Percentiles rank a stretch among this genome's conserved stretches.
Conservation (phyloP, 176 grass and related monocot species). For the Rhynchospora pubera region DNA sequence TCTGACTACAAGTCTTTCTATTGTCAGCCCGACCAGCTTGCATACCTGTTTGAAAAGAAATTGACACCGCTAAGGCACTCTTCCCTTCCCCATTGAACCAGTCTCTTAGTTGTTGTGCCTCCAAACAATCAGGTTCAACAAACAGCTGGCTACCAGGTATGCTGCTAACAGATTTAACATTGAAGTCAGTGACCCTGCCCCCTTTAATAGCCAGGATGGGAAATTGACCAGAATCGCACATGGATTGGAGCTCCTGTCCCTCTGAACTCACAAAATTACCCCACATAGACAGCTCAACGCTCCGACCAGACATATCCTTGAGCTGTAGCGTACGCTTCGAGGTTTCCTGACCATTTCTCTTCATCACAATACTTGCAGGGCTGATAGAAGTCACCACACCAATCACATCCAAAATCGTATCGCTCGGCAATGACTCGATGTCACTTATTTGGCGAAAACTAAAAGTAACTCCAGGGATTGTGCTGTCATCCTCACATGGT, state of each 20-base stretch:
- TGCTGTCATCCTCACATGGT: constrained; percentile 30
- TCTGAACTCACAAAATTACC: constrained; percentile 64
- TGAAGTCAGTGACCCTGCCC: constrained; percentile 45
- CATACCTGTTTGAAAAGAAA: constrained; percentile 34
- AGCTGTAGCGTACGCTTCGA: constrained; percentile 53
- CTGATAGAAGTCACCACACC: constrained; percentile 54
- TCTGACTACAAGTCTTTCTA: constrained; percentile 49
- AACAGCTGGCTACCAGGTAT: constrained; percentile 41
- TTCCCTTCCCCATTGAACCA: constrained; percentile 70
- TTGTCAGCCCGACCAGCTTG: constrained; percentile 37
- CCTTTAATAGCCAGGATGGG: constrained; percentile 65
- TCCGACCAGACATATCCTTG: constrained; percentile 69
- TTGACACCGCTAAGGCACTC: constrained; percentile 23
- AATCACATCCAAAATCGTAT: constrained; percentile 59
- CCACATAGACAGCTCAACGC: constrained; percentile 70
- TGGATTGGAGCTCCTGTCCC: constrained; percentile 46
- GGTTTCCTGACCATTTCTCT: constrained; percentile 48
- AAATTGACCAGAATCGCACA: constrained; percentile 48
- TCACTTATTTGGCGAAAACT: constrained; percentile 62
- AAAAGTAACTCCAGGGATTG: constrained; percentile 60
- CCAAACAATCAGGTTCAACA: constrained; percentile 56
- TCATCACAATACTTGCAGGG: constrained; percentile 36
- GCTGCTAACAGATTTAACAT: constrained; percentile 36
- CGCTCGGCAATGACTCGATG: constrained; percentile 49
- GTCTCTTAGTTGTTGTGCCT: constrained; percentile 40